Base-by-base conservation (phyloP, 768 basidiomycete genomes). In the Rhizopogon rudus region DNA sequence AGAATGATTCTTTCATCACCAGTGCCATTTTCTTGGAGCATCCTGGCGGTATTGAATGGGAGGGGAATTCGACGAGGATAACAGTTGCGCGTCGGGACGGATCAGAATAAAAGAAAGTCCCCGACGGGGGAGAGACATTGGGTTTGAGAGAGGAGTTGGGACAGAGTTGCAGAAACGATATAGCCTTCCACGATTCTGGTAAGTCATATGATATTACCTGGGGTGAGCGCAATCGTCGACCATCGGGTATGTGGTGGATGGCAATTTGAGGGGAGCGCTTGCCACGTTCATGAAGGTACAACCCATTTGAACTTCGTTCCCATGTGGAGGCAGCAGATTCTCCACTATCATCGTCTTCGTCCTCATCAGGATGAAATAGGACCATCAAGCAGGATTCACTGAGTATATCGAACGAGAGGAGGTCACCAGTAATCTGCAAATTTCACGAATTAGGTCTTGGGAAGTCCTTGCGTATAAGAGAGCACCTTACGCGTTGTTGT, bases 71-170 rank as follows among this genome's bases (percentile, higher is more conserved):
- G 44, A 85, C 59, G 16, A 61, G 59, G 40, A 70, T 53, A 44
- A 79, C 73, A 17, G 80, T 71, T 53, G 83, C 63, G 33, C 82
- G 77, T 54, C 72, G 71, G 35, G 74, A 70, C 7, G 83, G 80
- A 59, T 84, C 82, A 37, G 75, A 71, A 57, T 79, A 80, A 63
- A 86, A 86, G n/a, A 84, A 65, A 7, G 81, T 78, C 44, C 67
- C 76, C 2, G 76, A 62, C 29, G 73, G 66, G 1, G 73, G 65
- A 3, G 64, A 52, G 29, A 69, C 55, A 28, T 78, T 75, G 44
- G 60, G 65, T 57, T 67, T 71, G 7, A 77, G 71, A 40, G 79
- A 74, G 12, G 68, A 70, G 57, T 85, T 83, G 1, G 74, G 74
- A 46, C 73, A 72, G 58, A 84, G 79, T 35, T 72, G 75, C 59